phyloP scores from a whole-genome alignment of 306 rosid species.

The Gynostemma pentaphyllum region DNA sequence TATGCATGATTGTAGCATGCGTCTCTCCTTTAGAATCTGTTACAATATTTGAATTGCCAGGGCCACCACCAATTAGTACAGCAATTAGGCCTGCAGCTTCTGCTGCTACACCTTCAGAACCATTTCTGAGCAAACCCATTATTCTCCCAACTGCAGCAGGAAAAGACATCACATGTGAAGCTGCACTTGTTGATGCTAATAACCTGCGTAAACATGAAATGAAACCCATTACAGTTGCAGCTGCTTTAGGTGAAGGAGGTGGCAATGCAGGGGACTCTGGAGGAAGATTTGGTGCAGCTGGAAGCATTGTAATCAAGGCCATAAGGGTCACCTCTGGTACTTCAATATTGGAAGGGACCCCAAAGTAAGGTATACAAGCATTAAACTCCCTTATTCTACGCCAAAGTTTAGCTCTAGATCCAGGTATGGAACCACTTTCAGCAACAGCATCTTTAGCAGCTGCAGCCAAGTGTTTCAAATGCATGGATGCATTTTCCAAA shows the following conservation, averaged over 20 bases:
- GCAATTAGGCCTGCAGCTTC: constrained; percentile 96
- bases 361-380: constrained; percentile 77
- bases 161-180: constrained; percentile 94
- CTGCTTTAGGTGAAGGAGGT: constrained; percentile 99
- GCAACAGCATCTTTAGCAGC: constrained; percentile 99
- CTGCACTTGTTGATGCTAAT: constrained; percentile 82
- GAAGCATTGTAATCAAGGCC: constrained; percentile 99
- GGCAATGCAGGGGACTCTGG: constrained; percentile 98
- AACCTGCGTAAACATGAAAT: constrained; percentile 85
- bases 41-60: constrained; percentile 53
- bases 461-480: constrained; percentile 86
- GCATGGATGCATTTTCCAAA: constrained; percentile 72
- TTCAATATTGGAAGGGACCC: constrained; percentile 76
- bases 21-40: constrained; percentile 91
- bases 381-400: constrained; percentile 99
- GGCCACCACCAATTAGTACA: constrained; percentile 94
- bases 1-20: constrained; percentile 93
- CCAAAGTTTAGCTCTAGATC: constrained; percentile 98
- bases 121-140: constrained; percentile 97
- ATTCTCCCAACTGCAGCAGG: constrained; percentile 99
- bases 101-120: constrained; percentile 95
- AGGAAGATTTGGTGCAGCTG: constrained; percentile 95
- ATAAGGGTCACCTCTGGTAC: constrained; percentile 97
- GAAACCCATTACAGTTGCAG: constrained; percentile 97
- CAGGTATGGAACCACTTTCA: constrained; percentile 97